Evolutionary conservation across 805 yeast species (phyloP).

Genomic region (Ogataea pini): DNA sequence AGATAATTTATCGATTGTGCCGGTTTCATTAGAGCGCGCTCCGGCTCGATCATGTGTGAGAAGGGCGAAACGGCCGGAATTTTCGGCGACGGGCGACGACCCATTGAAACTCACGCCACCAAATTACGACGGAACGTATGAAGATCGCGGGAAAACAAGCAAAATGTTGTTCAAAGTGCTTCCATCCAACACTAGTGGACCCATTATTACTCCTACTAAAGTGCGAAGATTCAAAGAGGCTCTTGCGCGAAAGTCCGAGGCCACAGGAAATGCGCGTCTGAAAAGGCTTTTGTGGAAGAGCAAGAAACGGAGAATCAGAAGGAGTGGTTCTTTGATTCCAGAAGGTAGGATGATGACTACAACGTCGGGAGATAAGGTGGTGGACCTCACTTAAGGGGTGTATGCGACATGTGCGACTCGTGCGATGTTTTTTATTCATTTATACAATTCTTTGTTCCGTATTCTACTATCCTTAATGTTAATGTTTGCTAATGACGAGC

Average conservation of each 20-base stretch:
- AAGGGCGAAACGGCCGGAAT: slow-evolving; percentile 10
- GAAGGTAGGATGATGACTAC: too few relatives aligned
- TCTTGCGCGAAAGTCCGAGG: slow-evolving; percentile 17
- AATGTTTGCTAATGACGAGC: neutral
- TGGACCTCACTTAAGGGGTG: neutral
- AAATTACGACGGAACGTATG: slow-evolving; percentile 14
- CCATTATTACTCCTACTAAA: slow-evolving; percentile 28
- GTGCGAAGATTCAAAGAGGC: slow-evolving; percentile 30
- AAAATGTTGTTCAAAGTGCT: slow-evolving; percentile 14
- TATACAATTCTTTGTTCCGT: neutral
- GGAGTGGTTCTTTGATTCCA: slow-evolving; percentile 3
- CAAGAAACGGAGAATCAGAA: slow-evolving; percentile 11
- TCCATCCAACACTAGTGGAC: slow-evolving; percentile 20
- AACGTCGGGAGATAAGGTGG: neutral
- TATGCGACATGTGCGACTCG: neutral
- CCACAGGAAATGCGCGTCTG: slow-evolving; percentile 18
- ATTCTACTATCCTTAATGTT: neutral
- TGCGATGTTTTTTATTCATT: neutral
- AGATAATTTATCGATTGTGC: slow-evolving; percentile 20
- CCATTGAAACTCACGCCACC: slow-evolving; percentile 22
- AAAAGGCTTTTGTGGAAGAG: slow-evolving; percentile 20
- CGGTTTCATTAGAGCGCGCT: neutral
- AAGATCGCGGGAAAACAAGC: slow-evolving; percentile 13
- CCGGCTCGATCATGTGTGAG: slow-evolving; percentile 8
- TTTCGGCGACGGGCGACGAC: slow-evolving; percentile 15